A percentile compares a stretch with the other conserved stretches of the same genome.
Conservation (phyloP, 495 filamentous ascomycete genomes). For the Trichoderma parareesei region DNA sequence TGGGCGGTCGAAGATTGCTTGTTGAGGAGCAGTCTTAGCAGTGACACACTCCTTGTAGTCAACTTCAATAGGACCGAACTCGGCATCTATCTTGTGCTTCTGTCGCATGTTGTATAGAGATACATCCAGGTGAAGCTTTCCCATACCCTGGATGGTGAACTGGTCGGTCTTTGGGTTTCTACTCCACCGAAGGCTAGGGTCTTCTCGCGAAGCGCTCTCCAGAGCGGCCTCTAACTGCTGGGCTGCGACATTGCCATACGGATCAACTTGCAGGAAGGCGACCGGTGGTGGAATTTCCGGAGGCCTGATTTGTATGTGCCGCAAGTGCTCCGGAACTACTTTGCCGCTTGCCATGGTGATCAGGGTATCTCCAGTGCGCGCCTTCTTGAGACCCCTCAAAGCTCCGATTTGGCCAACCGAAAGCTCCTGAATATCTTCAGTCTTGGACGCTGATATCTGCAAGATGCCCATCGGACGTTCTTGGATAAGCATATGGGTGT, state of each 20-base stretch:
- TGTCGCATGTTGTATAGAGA: slow-evolving; percentile 78
- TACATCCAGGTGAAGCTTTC: slow-evolving; percentile 95
- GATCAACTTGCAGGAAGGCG: slow-evolving; percentile 90
- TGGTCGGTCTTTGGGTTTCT: slow-evolving; percentile 87
- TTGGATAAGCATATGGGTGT: slow-evolving; percentile 74
- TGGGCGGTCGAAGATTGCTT: slow-evolving; percentile 62
- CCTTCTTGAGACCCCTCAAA: slow-evolving; percentile 78
- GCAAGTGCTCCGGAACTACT: slow-evolving; percentile 51
- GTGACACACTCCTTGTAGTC: slow-evolving; percentile 81
- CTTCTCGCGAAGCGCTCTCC: slow-evolving; percentile 73
- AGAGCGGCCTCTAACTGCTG: slow-evolving; percentile 72
- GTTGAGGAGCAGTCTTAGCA: slow-evolving; percentile 41
- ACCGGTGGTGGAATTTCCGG: slow-evolving; percentile 89
- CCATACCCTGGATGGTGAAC: slow-evolving; percentile 92
- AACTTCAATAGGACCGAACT: slow-evolving; percentile 91
- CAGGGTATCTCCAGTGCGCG: slow-evolving; percentile 89
- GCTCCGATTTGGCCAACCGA: slow-evolving; percentile 91
- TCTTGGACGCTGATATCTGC: slow-evolving; percentile 87
- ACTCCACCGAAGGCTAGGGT: slow-evolving; percentile 82
- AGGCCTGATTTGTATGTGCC: slow-evolving; percentile 73
- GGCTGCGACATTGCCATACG: slow-evolving; percentile 66
- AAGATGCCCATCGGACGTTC: slow-evolving; percentile 77
- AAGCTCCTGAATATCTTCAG: slow-evolving; percentile 74
- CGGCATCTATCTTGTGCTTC: slow-evolving; percentile 78
- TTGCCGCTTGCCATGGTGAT: slow-evolving; percentile 56